These are phyloP conservation scores for Populus hybrid DNA, from an alignment of 441 rosid species.

Conservation along the genomic window DNA sequence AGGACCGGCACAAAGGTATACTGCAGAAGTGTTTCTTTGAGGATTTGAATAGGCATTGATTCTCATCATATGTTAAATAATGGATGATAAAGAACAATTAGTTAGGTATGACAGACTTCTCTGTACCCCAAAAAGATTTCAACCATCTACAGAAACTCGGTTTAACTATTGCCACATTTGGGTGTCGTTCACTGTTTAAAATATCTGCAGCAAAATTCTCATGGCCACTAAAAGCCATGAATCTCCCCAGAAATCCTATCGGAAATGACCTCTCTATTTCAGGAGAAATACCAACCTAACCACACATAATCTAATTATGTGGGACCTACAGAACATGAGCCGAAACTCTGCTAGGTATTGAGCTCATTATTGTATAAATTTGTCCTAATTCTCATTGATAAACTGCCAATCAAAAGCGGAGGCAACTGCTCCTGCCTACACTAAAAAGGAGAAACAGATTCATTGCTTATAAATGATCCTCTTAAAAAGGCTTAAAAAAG, in stretches of 20 bases:
- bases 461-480: background rate
- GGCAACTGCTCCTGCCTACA: background rate
- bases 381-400: background rate
- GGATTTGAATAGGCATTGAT: background rate
- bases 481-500: background rate
- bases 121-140: background rate
- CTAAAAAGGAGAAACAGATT: background rate
- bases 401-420: no score
- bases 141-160: background rate
- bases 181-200: background rate
- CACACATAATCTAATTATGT: background rate
- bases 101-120: background rate
- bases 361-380: background rate
- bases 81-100: background rate
- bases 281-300: background rate
- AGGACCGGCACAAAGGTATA: background rate
- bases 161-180: background rate
- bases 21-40: background rate
- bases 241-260: background rate
- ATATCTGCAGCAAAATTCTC: background rate
- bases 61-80: background rate
- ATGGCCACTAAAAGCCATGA: background rate
- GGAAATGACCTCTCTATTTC: background rate
- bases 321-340: background rate
- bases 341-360: background rate